A percentile compares a stretch with the other conserved stretches of the same genome.
phyloP scores from a whole-genome alignment of 2,329 filamentous ascomycete genomes.

The Botrytis sinoallii region DNA sequence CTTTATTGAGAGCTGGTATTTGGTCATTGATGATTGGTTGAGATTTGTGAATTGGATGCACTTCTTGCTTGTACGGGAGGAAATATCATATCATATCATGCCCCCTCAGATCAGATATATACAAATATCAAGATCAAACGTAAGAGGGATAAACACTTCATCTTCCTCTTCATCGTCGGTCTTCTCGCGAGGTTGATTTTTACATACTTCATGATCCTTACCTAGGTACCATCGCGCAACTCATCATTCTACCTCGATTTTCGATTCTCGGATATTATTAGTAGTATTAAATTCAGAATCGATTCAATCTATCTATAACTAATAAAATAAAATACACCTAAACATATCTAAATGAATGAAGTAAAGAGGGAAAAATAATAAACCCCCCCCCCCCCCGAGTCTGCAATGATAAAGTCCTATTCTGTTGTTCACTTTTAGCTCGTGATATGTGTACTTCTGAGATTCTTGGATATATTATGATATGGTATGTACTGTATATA shows the following conservation, averaged over 20 bases:
- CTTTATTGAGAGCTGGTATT: not conserved
- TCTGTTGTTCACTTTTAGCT: no score
- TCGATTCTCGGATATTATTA: not conserved
- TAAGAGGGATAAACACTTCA: not conserved
- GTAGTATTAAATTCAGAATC: no score
- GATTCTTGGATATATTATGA: no score
- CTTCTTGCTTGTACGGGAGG: not conserved
- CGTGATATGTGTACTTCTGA: no score
- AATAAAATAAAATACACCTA: no score
- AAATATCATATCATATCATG: not conserved
- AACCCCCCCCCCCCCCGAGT: no score
- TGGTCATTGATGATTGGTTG: not conserved
- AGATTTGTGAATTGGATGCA: not conserved
- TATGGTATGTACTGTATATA: no score
- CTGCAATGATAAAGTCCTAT: no score
- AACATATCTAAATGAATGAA: no score
- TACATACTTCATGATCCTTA: not conserved
- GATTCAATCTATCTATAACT: no score
- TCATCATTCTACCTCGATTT: not conserved
- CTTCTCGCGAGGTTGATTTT: not conserved
- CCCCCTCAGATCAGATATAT: not conserved
- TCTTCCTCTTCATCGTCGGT: not conserved
- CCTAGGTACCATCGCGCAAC: not conserved
- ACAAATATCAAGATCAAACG: not conserved
- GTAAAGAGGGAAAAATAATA: no score